Percentiles rank a stretch among this genome's conserved stretches.
These are phyloP conservation scores for Taphrina confusa DNA, from an alignment of 1,139 yeast species.

Conservation along the genomic window DNA sequence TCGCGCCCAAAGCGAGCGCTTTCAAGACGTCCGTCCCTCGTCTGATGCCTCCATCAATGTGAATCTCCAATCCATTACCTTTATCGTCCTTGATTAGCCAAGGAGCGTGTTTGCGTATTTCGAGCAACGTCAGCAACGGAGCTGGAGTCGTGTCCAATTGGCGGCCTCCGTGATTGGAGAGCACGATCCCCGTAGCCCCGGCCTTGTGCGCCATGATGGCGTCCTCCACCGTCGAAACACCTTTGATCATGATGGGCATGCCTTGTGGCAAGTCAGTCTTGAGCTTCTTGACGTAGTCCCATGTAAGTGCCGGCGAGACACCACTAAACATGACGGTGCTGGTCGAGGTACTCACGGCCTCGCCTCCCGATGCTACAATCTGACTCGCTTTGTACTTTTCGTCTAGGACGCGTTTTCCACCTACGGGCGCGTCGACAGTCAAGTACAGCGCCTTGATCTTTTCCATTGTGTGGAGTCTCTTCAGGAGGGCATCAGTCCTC, in stretches of 20 bases:
- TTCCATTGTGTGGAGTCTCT: conserved; percentile 52
- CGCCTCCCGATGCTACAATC: conserved; percentile 41
- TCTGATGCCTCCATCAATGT: conserved; percentile 59
- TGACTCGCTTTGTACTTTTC: conserved; percentile 52
- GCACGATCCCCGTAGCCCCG: conserved; percentile 54
- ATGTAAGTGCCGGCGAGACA: conserved; percentile 19
- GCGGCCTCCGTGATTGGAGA: conserved; percentile 62
- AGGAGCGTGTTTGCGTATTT: conserved; percentile 51
- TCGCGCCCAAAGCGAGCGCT: conserved; percentile 61
- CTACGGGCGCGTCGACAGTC: conserved; percentile 81
- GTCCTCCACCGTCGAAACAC: conserved; percentile 57
- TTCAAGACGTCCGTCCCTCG: conserved; percentile 59
- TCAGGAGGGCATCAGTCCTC: conserved; percentile 57
- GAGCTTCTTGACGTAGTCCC: conserved; percentile 2
- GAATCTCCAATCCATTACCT: conserved; percentile 48
- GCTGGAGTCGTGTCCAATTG: conserved; percentile 56
- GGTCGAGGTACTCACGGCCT: conserved; percentile 20
- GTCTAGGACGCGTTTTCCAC: conserved; percentile 73
- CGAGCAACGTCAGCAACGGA: conserved; percentile 55
- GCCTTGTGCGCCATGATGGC: conserved; percentile 54
- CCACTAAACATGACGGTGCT: conserved; percentile 12
- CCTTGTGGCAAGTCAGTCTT: conserved; percentile 44
- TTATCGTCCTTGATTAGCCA: conserved; percentile 45
- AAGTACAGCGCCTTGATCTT: conserved; percentile 68
- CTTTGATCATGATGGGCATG: conserved; percentile 52